Evolutionary conservation across 192 early-diverging fungal genomes (phyloP), one percentile per base, ranked within the genome.

Genomic region (Jimgerdemannia lactiflua): DNA sequence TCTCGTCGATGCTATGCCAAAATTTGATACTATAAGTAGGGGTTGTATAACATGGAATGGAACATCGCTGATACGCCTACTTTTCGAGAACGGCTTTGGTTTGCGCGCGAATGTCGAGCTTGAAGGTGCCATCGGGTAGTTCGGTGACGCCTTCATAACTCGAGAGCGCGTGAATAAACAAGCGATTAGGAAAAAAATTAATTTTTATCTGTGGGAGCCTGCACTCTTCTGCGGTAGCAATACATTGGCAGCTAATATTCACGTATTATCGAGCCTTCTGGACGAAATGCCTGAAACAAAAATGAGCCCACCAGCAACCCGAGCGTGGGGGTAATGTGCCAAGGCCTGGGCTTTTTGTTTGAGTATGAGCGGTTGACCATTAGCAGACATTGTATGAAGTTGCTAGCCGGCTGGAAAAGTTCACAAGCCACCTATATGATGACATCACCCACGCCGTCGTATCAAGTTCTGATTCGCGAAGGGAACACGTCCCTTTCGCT

Each of bases 311-410:
- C 82, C 83, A 54, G 78, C 84, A 29, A 81, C 79, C 70, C 89
- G 80, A 20, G 86, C 87, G 79, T 92, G 91, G 2, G 91, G 91
- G 75, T 92, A 92, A 65, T 89, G 84, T n/a, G 91, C 91, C 54
- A 92, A 77, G 42, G 86, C 85, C 42, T 78, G 83, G 6, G 90
- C 90, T 42, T 83, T 79, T 70, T 82, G 82, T 39, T 68, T 63
- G 67, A 90, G 84, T 40, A 89, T 77, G 73, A 88, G 75, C 8
- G 85, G 76, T 3, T 64, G 67, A 72, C 89, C 89, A 78, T 91
- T 91, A 20, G 79, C 64, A 10, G 71, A 19, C 76, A 78, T 74
- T 7, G 39, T 17, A 11, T 64, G n/a, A 2, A 29, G 29, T 29
- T 29, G 29, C 29, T 29, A 29, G 29, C 29, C 29, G 1, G 29